Base-by-base conservation (phyloP, 768 basidiomycete species). In the Hygrocybe punicea region DNA sequence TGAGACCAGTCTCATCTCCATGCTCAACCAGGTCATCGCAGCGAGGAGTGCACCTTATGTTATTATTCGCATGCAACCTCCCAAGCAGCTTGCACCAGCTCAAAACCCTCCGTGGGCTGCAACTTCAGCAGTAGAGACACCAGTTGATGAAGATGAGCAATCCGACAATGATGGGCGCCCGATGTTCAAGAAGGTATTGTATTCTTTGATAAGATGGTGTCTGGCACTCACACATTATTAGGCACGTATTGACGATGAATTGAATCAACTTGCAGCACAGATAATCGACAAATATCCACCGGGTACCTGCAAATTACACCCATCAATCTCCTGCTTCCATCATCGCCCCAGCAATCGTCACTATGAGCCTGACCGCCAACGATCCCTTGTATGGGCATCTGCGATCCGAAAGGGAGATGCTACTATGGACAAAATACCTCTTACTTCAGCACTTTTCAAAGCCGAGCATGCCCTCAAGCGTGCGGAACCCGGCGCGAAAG, bases 1-100 rank as follows among this genome's bases (percentile, higher is more conserved):
- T 34, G 29, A 51, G 29, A 29, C 4, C 6, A 24, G 49, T n/a
- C 34, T 51, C 16, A 21, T 34, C 16, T 51, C 49, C 10, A 14
- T 51, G 49, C 25, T 51, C 49, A 51, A 51, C 25, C 17, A 51
- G 49, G 29, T 51, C 25, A n/a, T 51, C 13, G 19, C 23, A n/a
- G n/a, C 21, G 3, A 25, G 8, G 34, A n/a, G 13, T n/a, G 25
- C 10, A 6, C 24, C 13, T 13, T 51, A 51, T 34, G 49, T 51
- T 2, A 29, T 51, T 16, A 14, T 51, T 11, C 49, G 29, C 34
- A 51, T 51, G 49, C 49, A 51, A 33, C 16, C 16, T 29, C 49
- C 49, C 29, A 51, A 47, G 23, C 45, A n/a, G 23, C 17, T 23
- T 47, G 17, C 45, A 47, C 17, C n/a, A 17, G 16, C 17, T 23